Percentiles rank a stretch among this genome's conserved stretches.
These are phyloP conservation scores for Apiospora pterosperma DNA, from an alignment of 2,329 filamentous ascomycete species.

Conservation along the genomic window DNA sequence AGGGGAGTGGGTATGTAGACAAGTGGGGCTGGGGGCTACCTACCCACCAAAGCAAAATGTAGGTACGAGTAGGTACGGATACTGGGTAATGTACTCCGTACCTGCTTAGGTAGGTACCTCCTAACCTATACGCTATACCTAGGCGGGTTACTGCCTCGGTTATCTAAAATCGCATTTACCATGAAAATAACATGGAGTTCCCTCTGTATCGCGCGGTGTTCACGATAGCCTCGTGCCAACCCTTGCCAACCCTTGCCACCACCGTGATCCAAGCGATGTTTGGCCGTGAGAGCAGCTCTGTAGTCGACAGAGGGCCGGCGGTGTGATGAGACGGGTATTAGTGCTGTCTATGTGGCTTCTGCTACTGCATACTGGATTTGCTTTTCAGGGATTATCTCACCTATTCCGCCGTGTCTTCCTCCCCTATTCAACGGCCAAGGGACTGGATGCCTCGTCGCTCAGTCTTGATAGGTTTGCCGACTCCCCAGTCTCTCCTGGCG, in stretches of 20 bases:
- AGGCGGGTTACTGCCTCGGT: too few relatives aligned
- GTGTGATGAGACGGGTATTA: constrained; percentile 1
- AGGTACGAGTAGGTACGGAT: not conserved
- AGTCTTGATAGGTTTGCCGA: not conserved
- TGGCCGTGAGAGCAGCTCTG: not conserved
- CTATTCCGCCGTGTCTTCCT: not conserved
- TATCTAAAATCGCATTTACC: too few relatives aligned
- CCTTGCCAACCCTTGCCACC: not conserved
- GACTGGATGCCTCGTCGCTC: not conserved
- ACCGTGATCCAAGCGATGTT: not conserved
- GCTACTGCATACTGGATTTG: not conserved
- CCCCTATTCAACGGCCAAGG: not conserved
- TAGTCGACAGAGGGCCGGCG: not conserved
- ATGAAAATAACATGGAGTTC: not conserved
- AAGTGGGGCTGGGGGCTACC: not conserved
- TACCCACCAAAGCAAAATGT: not conserved
- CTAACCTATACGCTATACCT: too few relatives aligned
- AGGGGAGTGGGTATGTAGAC: not conserved
- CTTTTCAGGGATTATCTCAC: not conserved
- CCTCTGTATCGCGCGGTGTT: not conserved
- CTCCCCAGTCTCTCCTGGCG: not conserved
- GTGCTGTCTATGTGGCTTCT: not conserved
- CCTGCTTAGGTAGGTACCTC: not conserved
- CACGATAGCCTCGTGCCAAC: not conserved
- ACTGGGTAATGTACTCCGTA: not conserved